A percentile compares a stretch with the other conserved stretches of the same genome.
Evolutionary conservation across 164 flowering plant species (phyloP).

Genomic region (Vitis labrusca): DNA sequence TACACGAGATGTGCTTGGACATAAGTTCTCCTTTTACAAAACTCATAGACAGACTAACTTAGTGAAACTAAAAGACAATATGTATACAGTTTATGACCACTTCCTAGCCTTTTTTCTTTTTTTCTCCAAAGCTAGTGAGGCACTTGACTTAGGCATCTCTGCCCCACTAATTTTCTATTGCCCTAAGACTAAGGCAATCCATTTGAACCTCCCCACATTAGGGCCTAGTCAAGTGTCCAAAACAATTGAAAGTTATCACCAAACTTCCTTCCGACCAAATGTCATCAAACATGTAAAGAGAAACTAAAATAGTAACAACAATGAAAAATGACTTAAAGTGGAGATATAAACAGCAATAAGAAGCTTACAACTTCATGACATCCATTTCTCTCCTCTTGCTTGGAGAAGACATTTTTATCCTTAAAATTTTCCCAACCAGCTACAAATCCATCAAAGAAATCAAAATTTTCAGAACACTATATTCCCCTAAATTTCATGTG

Average conservation of each 20-base stretch:
- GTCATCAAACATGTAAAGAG: neutral
- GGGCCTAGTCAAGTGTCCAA: neutral
- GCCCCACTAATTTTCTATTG: neutral
- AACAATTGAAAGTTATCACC: neutral
- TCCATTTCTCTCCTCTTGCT: slow-evolving; percentile 70
- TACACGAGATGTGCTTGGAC: too few relatives aligned
- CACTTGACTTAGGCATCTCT: neutral
- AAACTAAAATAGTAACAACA: neutral
- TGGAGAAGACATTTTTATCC: slow-evolving; percentile 54
- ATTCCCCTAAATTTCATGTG: neutral
- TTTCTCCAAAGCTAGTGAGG: neutral
- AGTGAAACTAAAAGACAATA: neutral
- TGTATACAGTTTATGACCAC: neutral
- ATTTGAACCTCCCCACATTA: neutral
- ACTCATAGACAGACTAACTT: neutral
- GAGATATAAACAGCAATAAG: neutral
- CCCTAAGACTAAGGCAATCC: neutral
- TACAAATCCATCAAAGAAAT: neutral
- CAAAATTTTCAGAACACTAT: neutral
- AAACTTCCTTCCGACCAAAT: too few relatives aligned
- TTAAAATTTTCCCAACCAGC: slow-evolving; percentile 13
- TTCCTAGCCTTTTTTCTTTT: too few relatives aligned
- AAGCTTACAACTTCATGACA: slow-evolving; percentile 64
- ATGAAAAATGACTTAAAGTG: neutral
- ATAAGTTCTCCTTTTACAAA: neutral